Base-by-base conservation (phyloP, 2,329 filamentous ascomycete species). In the Tolypocladium endophyticum region DNA sequence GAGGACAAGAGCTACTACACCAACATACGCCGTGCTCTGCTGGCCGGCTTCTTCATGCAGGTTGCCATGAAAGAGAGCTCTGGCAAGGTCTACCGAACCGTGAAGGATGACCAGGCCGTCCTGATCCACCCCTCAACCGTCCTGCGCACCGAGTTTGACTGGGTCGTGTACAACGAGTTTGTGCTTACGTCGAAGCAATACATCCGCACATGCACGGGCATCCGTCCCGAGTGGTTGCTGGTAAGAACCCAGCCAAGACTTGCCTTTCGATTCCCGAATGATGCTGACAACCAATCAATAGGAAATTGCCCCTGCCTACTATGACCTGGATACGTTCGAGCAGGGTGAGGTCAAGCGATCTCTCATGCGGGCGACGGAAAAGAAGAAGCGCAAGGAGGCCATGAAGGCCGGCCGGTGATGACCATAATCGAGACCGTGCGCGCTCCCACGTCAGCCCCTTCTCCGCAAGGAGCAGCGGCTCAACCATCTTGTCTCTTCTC, bases 41-140 rank as follows among this genome's bases (percentile, higher is more conserved):
- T 97, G 16, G 84, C 92, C 0, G 94, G 95, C 39, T 99, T 99
- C 82, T 99, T 99, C 81, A 99, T 99, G 94, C 94, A 99, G 73
- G 90, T 97, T 28, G 95, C 94, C 61, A 97, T 96, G 85, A 91
- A 89, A 71, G 92, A 97, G 70, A 85, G 84, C 57, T 87, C 84
- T 36, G 89, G 90, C 70, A 97, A 97, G 81, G 85, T 90, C 50
- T 99, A 99, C 77, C 86, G 87, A 64, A 99, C 94, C 1, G 88
- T 99, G 72, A 99, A 97, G 79, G 95, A 99, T 71, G 89, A 97
- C 69, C 93, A 97, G 76, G 88, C 85, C 55, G 94, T 99, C 54
- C 81, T 97, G 67, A 82, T 99, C 61, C 94, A 99, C 76, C 94
- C 94, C 2, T 94, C 90, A 64, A 97, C 92, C 0, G 92, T 96